Evolutionary conservation across 805 yeast species (phyloP), one percentile per base, ranked within the genome.

Genomic region (Candida oleophila): DNA sequence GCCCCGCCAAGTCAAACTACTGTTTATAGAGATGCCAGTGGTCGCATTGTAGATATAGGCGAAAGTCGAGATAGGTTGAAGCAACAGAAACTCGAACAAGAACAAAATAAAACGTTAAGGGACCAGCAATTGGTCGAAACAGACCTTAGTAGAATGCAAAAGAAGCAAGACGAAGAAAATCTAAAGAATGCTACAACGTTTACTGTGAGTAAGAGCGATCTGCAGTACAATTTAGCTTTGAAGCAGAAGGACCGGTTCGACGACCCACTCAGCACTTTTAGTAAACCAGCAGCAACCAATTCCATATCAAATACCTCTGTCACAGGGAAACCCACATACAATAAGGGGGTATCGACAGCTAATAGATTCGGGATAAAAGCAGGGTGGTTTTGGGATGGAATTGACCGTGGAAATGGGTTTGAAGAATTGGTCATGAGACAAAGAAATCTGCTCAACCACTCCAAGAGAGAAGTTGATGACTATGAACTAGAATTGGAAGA

Each of bases 341-440:
- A 45, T 18, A 56, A 66, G 22, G 83, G 84, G 0, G 52, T 73
- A 0, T 79, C 65, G 45, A 81, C 88, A 0, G 79, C 78, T 18
- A 91, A 91, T 59, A 68, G 98, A 47, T 91, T 88, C 63, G 77
- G 77, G 2, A 82, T 91, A 12, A 65, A 68, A 3, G 96, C 97
- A 0, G 97, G 97, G 0, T 71, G 73, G 53, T 71, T 88, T 47
- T 91, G 98, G 98, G 71, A 66, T 63, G 97, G 97, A 0, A 83
- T 91, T 1, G 91, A 89, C 64, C 69, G 98, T 49, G 82, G 95
- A 0, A 91, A 85, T 59, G 97, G 96, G 3, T 91, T 87, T 64
- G 98, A 91, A 60, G 70, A 67, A 42, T 69, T 76, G 45, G 77
- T 87, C 73, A 73, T 87, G 52, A 71, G 61, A 30, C 61, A 62